Conservation (phyloP, 2,329 filamentous ascomycete genomes). For the Penicillium sp. region DNA sequence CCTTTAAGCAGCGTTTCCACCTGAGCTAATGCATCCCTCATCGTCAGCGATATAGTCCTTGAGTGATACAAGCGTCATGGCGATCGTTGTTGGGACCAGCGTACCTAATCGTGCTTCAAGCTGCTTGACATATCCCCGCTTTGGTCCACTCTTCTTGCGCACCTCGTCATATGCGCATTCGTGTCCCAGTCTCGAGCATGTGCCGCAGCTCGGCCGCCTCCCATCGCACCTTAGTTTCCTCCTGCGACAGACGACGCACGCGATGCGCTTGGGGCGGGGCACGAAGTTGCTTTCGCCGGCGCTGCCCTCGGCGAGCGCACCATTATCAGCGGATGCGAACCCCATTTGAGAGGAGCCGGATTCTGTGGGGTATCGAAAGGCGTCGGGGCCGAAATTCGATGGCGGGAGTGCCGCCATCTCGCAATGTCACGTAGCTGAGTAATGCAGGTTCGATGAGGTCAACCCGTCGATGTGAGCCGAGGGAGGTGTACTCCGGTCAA, state of each 20-base stretch:
- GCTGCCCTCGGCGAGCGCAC: conserved; percentile 34
- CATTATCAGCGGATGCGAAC: conserved; percentile 18
- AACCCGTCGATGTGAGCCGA: neutral
- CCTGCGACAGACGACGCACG: conserved; percentile 91
- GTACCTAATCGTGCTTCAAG: conserved; percentile 88
- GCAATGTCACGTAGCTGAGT: conserved; percentile 4
- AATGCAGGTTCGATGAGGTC: conserved; percentile 13
- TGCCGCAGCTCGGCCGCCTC: conserved; percentile 79
- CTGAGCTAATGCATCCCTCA: conserved; percentile 63
- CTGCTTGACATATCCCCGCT: conserved; percentile 91
- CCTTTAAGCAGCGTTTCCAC: conserved; percentile 88
- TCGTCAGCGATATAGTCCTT: conserved; percentile 15
- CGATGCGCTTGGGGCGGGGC: conserved; percentile 86
- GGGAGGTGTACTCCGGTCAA: neutral
- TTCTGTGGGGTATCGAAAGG: conserved; percentile 31
- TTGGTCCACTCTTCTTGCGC: conserved; percentile 90
- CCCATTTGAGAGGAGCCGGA: conserved; percentile 14
- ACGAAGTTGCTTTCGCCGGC: conserved; percentile 58
- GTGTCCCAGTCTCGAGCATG: conserved; percentile 83
- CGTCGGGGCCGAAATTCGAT: conserved; percentile 15
- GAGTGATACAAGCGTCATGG: neutral
- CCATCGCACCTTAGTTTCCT: conserved; percentile 92
- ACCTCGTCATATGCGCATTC: conserved; percentile 90
- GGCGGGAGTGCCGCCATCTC: conserved; percentile 21
- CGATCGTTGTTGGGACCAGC: conserved; percentile 1